Base-by-base conservation (phyloP, 352 stramenopile genomes). In the Phytophthora palmivora region DNA sequence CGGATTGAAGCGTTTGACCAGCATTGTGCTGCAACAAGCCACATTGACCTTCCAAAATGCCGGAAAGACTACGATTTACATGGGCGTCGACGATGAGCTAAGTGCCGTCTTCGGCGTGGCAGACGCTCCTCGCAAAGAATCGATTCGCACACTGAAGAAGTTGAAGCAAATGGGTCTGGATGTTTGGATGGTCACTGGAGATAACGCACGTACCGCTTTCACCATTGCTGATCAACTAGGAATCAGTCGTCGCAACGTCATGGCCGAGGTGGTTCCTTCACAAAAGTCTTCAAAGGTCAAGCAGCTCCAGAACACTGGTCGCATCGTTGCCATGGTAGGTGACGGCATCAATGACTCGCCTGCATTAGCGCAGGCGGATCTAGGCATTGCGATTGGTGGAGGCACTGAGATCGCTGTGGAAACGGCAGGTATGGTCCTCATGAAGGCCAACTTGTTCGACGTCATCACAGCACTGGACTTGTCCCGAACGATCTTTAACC, bases 131-230 rank as follows among this genome's bases (percentile, higher is more conserved):
- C 98, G 98, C 30, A 79, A 91, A 1, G 96, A 99, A 62, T 96
- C 96, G 7, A 81, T 89, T 37, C 77, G 85, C 38, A 96, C 95
- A 22, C 78, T 99, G 5, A 88, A 78, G 54, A 93, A 95, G 68
- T 81, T 99, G 33, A 79, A 92, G 53, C 54, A 94, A 33, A 96
- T 97, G 77, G 89, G 91, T 1, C 76, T 99, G 26, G 87, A 98
- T 26, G 91, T 99, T 14, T 98, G 93, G 88, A 99, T 99, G 96
- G 76, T 99, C n/a, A 99, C 97, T n/a, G 98, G 98, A 18, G 98
- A 99, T 75, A 99, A 99, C 74, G 67, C 72, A 18, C 79, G 90
- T 21, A 99, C 97, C 10, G 97, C 98, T 16, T 72, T 88, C 59
- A 92, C 89, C 9, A 95, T 99, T 64, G 97, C 97, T 2, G 70